Evolutionary conservation across 1,139 yeast species (phyloP).

Genomic region (Taiozyma sp.): DNA sequence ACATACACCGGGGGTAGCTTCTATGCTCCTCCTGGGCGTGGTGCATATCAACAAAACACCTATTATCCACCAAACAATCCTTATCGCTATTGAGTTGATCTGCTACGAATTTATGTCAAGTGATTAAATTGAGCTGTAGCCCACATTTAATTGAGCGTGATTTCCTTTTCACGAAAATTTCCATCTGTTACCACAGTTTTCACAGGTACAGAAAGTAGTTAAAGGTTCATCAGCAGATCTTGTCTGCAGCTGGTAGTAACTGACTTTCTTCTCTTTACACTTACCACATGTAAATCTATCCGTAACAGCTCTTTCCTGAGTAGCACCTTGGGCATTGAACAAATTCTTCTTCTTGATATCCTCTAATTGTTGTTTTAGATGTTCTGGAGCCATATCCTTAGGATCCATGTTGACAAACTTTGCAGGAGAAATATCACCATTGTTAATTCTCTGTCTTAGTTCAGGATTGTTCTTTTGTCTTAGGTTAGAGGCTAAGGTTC

Average conservation of each 20-base stretch:
- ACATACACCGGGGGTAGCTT: not conserved
- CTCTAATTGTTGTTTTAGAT: conserved; percentile 78
- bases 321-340: conserved; percentile 98
- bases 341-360: conserved; percentile 82
- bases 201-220: conserved; percentile 97
- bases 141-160: not conserved
- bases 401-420: conserved; percentile 78
- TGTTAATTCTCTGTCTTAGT: conserved; percentile 61
- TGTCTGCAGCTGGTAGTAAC: conserved; percentile 96
- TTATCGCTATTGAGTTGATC: not conserved
- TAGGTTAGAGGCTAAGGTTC: conserved; percentile 38
- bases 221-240: conserved; percentile 98
- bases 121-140: not conserved
- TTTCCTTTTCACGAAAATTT: conserved; percentile 54
- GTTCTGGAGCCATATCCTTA: conserved; percentile 91
- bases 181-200: conserved; percentile 97
- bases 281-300: conserved; percentile 97
- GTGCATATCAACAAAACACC: not conserved
- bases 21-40: not conserved
- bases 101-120: not conserved
- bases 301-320: conserved; percentile 91
- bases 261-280: conserved; percentile 94
- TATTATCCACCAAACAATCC: not conserved
- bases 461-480: conserved; percentile 89
- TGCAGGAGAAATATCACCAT: conserved; percentile 58